Base-by-base conservation (phyloP, 148 eudicot genomes). In the Simmondsia chinensis region DNA sequence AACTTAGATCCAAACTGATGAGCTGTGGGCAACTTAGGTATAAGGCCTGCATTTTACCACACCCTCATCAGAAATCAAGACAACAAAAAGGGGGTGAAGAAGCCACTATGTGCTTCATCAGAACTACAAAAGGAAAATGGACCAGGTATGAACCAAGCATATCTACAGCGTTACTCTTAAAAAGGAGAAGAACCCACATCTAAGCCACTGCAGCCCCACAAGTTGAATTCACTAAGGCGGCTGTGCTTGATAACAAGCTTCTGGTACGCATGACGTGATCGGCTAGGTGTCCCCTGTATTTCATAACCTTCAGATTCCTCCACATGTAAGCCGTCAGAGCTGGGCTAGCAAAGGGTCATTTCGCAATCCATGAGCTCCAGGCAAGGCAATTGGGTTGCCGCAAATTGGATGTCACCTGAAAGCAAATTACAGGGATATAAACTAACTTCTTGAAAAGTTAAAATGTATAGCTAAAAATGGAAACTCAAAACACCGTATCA, bases 161-260 rank as follows among this genome's bases (percentile, higher is more conserved):
- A 7, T n/a, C n/a, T n/a, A n/a, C n/a, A n/a, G n/a, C n/a, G n/a
- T n/a, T n/a, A n/a, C 42, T 16, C 12, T 28, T 10, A 12, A 4
- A 56, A 21, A 31, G 39, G 24, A 37, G 21, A 57, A 27, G 44
- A 46, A 46, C 95, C 86, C 68, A 91, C 99, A 69, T 91, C 94
- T 62, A 86, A 77, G 63, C 94, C 95, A 48, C 94, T 82, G 50
- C 99, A 91, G 29, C 99, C 99, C 99, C 95, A 91, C 63, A 91
- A 64, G 73, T 95, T 91, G 61, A 91, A 69, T 64, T 79, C 85
- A 71, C 60, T 82, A 51, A 91, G 63, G 33, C 77, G 73, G 39
- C 54, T 73, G 57, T 91, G 99, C 51, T 91, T 91, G 64, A 91
- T 73, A 9, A 91, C 76, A 39, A 91, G 70, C 70, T 91, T 91